phyloP scores from a whole-genome alignment of 805 yeast genomes.

The Candida parachauliodes region DNA sequence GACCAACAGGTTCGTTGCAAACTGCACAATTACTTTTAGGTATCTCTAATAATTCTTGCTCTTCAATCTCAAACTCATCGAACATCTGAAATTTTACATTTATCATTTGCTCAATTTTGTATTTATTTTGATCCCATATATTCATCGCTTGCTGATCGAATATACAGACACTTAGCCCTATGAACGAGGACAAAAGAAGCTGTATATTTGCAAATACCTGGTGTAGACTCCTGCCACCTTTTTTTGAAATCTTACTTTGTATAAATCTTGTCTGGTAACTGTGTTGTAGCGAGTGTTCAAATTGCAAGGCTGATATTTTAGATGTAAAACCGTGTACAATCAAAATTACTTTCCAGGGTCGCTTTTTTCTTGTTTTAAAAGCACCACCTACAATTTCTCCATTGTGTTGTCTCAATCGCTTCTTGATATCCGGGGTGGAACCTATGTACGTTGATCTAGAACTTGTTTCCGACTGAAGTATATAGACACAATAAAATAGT shows the following conservation, averaged over 20 bases:
- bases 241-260: slow-evolving; percentile 34
- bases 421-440: slow-evolving; percentile 72
- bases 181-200: slow-evolving; percentile 34
- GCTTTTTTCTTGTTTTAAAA: slow-evolving; percentile 51
- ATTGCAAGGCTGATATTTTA: slow-evolving; percentile 64
- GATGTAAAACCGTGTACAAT: slow-evolving; percentile 72
- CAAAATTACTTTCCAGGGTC: slow-evolving; percentile 74
- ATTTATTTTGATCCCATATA: slow-evolving; percentile 34
- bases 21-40: neutral
- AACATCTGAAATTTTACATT: slow-evolving; percentile 13
- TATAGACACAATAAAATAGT: slow-evolving; percentile 64
- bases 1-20: neutral
- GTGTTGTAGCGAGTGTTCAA: slow-evolving; percentile 87
- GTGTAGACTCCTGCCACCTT: slow-evolving; percentile 35
- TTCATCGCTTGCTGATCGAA: slow-evolving; percentile 32
- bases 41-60: slow-evolving; percentile 8
- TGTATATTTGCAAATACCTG: slow-evolving; percentile 48
- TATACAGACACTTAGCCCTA: slow-evolving; percentile 43
- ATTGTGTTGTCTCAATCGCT: slow-evolving; percentile 74
- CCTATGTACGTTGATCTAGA: slow-evolving; percentile 69
- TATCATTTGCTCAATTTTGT: slow-evolving; percentile 18
- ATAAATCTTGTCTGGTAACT: slow-evolving; percentile 63
- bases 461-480: slow-evolving; percentile 57
- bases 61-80: slow-evolving; percentile 6
- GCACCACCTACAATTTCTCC: slow-evolving; percentile 74